Evolutionary conservation across 805 yeast genomes (phyloP).

Genomic region (Nakazawaea ernobii): DNA sequence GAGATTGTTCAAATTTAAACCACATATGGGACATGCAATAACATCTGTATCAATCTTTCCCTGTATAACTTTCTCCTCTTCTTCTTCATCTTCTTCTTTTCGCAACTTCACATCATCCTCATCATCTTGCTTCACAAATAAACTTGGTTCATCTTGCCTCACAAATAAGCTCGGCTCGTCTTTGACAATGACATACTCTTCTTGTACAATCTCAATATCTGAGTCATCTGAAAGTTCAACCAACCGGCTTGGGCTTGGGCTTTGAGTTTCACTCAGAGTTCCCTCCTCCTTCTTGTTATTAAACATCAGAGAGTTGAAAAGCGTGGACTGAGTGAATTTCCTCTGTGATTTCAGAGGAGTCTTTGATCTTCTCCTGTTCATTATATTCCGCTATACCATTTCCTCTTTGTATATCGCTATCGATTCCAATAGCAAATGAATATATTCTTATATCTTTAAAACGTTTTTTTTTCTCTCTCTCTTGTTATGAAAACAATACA

Average conservation of each 20-base stretch:
- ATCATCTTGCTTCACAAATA: not conserved
- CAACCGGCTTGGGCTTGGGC: not conserved
- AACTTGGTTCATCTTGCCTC: not conserved
- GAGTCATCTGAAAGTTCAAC: slow-evolving; percentile 5
- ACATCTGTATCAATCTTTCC: not conserved
- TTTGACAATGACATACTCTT: not conserved
- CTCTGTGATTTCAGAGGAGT: not conserved
- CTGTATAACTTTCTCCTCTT: not conserved
- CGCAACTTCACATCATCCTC: slow-evolving; percentile 16
- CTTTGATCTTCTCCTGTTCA: not conserved
- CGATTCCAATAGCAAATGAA: too few species aligned
- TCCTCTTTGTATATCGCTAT: too few species aligned
- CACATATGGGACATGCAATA: slow-evolving; percentile 50
- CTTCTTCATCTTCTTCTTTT: slow-evolving; percentile 12
- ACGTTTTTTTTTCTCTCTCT: not conserved
- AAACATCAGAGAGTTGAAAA: not conserved
- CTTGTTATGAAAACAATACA: too few species aligned
- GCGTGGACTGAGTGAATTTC: slow-evolving; percentile 1
- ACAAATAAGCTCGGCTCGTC: not conserved
- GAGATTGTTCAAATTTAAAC: slow-evolving; percentile 29
- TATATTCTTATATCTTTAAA: too few species aligned
- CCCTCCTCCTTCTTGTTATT: not conserved
- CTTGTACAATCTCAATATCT: slow-evolving; percentile 5
- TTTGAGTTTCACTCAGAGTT: too few species aligned
- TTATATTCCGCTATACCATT: not conserved